Evolutionary conservation across 2,329 filamentous ascomycete genomes (phyloP), one percentile per base, ranked within the genome.

Genomic region (Cladorrhinum sp.): DNA sequence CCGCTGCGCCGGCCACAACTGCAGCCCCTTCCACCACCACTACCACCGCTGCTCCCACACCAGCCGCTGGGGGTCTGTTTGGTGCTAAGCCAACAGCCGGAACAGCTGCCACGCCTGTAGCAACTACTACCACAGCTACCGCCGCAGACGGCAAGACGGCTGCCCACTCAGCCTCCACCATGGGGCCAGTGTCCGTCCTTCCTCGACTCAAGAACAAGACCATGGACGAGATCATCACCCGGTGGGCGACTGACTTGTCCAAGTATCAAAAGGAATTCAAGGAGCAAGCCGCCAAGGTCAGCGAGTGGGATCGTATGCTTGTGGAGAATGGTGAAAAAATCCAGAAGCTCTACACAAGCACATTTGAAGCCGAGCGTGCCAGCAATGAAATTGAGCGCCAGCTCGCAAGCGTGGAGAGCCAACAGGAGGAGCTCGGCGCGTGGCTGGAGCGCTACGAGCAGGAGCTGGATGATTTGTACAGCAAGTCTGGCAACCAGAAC

Each of bases 241-340:
- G 92, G 29, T 99, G 95, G 95, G 95, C 95, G 1, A 92, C 92
- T 0, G 95, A 98, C 71, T 80, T 99, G 54, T 90, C 92, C 57
- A 96, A 96, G 71, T 97, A 99, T 72, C 93, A 98, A 71, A 96
- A 96, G 74, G 92, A 96, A 61, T 99, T 98, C 78, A 92, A 96
- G 72, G 84, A 89, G 32, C 92, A 98, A 74, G 93, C 96, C 3
- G 84, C 87, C 63, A 89, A 92, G 65, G 91, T 98, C 13, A 90
- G 92, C 12, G 82, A 85, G 50, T 99, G 96, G 96, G 95, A 99
- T 74, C 86, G 92, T 60, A 85, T 93, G 73, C 81, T 99, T 13
- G 92, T 98, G 2, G 91, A 96, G 67, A 99, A 99, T 70, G 91
- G 90, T 60, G 91, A 93, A 71, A 96, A 96, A 79, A 96, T 99